A percentile compares a stretch with the other conserved stretches of the same genome.
These are phyloP conservation scores for Rhodotorula toruloides DNA, from an alignment of 768 basidiomycete genomes.

Conservation along the genomic window DNA sequence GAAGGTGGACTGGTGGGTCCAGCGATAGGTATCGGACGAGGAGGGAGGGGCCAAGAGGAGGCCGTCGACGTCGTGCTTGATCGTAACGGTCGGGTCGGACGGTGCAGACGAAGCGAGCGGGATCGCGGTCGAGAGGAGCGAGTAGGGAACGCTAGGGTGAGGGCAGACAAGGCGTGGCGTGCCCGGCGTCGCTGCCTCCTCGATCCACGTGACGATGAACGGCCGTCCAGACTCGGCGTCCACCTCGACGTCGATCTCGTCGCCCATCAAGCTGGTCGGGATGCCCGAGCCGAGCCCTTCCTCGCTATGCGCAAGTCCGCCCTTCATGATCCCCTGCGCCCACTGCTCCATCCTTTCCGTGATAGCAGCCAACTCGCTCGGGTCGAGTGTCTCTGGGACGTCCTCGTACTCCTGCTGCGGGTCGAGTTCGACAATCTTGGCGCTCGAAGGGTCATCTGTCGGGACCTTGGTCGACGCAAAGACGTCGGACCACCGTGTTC, in stretches of 20 bases:
- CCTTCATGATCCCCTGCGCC: slow-evolving; percentile 59
- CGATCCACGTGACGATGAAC: slow-evolving; percentile 65
- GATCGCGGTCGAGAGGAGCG: slow-evolving; percentile 64
- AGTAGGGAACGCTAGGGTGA: slow-evolving; percentile 7
- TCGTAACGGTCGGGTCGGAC: slow-evolving; percentile 51
- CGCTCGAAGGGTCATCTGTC: neutral
- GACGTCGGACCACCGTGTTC: slow-evolving; percentile 78
- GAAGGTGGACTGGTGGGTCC: slow-evolving; percentile 77
- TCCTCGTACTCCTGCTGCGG: slow-evolving; percentile 50
- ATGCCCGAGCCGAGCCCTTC: slow-evolving; percentile 53
- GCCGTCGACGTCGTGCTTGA: slow-evolving; percentile 72
- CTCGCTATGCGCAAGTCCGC: slow-evolving; percentile 55
- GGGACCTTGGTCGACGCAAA: slow-evolving; percentile 52
- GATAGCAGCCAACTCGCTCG: slow-evolving; percentile 71
- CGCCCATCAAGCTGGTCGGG: slow-evolving; percentile 68
- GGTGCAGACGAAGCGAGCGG: slow-evolving; percentile 48
- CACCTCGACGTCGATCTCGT: slow-evolving; percentile 87
- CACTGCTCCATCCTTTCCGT: slow-evolving; percentile 81
- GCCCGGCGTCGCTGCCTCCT: slow-evolving; percentile 49
- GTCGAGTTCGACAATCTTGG: slow-evolving; percentile 46
- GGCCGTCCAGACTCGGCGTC: slow-evolving; percentile 67
- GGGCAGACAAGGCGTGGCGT: slow-evolving; percentile 43
- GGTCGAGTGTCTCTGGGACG: slow-evolving; percentile 77
- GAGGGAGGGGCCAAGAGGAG: slow-evolving; percentile 53
- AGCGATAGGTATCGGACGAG: slow-evolving; percentile 46